Base-by-base conservation (phyloP, 768 basidiomycete species). In the Exsudoporus frostii region DNA sequence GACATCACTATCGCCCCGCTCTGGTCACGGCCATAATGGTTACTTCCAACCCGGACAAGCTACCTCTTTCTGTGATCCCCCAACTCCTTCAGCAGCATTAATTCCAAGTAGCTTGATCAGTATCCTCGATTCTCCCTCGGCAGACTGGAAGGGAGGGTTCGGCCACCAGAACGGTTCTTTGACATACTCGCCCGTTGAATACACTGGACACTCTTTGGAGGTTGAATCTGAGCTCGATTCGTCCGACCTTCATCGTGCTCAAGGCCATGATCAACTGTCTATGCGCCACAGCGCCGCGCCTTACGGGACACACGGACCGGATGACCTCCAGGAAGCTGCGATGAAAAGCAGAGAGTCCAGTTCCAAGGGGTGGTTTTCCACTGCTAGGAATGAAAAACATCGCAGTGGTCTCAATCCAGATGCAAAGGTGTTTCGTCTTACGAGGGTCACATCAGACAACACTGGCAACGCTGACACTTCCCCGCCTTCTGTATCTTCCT, bases 341-440 rank as follows among this genome's bases (percentile, higher is more conserved):
- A 61, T 29, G 43, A 49, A 57, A 45, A 53, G 49, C 19, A 32
- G 58, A 45, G 60, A 66, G 58, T 66, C 66, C 17, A 67, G 74
- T 44, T 70, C 74, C 34, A 71, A 76, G 33, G 74, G 79, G 37
- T 81, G 79, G 80, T 78, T 78, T 64, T 75, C 74, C 43, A 58
- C 71, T 24, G 65, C 72, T 43, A 68, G 66, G 46, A 76, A 74
- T 46, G 77, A 76, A 51, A 82, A 76, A 64, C 71, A 78, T 52
- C 82, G 76, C 73, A 87, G 81, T 64, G 82, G 85, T 7, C 78
- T 93, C 54, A 93, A 93, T 69, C 91, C 91, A 2, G 88, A 87
- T 68, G 91, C 91, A 48, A 90, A 92, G 65, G 90, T 83, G 50
- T 93, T 93, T 74, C 84, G 77, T 63, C 74, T 88, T 45, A 70